Evolutionary conservation across 2,329 filamentous ascomycete genomes (phyloP).

Genomic region (Cytospora mali): DNA sequence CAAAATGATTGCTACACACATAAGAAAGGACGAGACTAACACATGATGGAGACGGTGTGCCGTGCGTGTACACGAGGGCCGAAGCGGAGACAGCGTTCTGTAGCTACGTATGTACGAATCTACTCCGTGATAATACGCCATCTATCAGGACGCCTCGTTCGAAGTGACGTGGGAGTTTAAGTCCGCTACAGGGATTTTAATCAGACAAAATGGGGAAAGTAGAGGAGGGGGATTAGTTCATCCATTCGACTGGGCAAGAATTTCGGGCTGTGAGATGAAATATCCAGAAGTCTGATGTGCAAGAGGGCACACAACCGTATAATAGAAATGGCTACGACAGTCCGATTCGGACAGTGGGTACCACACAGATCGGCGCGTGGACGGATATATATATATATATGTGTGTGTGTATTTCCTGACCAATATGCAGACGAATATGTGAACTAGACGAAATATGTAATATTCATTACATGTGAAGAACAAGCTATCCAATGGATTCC

Average conservation of each 20-base stretch:
- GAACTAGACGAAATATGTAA: not conserved
- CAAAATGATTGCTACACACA: conserved; percentile 23
- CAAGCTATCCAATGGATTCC: not conserved
- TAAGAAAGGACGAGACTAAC: conserved; percentile 11
- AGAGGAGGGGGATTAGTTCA: not conserved
- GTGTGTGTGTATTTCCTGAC: too few species aligned
- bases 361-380: not conserved
- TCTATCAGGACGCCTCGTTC: not conserved
- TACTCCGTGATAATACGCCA: conserved; percentile 1
- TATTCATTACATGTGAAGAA: not conserved
- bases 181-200: not conserved
- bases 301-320: not conserved
- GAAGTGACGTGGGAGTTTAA: not conserved
- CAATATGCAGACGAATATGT: not conserved
- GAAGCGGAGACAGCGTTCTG: not conserved
- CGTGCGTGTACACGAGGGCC: not conserved
- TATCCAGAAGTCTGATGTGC: not conserved
- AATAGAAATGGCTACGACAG: not conserved
- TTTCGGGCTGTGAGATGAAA: not conserved
- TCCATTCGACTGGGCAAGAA: not conserved
- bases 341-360: not conserved
- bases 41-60: conserved; percentile 1
- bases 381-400: not conserved
- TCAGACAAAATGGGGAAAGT: not conserved
- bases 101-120: conserved; percentile 6